Percentiles rank a stretch among this genome's conserved stretches.
phyloP scores from a whole-genome alignment of 257 asterid genomes.

The Fraxinus americana region DNA sequence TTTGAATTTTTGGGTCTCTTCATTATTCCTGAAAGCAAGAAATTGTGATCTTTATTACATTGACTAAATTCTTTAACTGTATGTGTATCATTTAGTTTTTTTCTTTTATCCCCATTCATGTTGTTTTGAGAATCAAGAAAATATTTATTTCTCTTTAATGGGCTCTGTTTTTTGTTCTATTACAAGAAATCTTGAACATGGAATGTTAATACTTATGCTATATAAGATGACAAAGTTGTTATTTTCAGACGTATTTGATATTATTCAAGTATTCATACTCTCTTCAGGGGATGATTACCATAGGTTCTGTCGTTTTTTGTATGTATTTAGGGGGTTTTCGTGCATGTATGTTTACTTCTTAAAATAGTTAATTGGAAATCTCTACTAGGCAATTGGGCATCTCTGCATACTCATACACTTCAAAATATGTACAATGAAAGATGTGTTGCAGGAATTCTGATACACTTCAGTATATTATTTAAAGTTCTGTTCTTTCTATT shows the following conservation, averaged over 20 bases:
- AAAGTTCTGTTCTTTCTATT: background rate
- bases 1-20: background rate
- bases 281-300: background rate
- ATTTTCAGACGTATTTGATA: background rate
- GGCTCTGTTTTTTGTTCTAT: no score
- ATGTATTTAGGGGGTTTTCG: background rate
- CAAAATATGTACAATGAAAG: background rate
- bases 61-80: background rate
- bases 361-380: background rate
- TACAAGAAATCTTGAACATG: no score
- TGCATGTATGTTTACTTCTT: background rate
- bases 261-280: background rate
- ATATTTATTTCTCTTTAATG: no score
- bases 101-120: background rate
- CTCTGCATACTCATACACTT: background rate
- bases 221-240: background rate
- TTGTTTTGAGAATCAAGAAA: no score
- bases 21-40: background rate
- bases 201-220: no score
- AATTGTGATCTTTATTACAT: background rate
- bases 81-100: background rate
- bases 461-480: no score
- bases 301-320: background rate
- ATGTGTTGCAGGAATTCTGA: background rate
- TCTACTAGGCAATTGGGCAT: background rate